These are phyloP conservation scores for Clathrospora elynae DNA, from an alignment of 2,329 filamentous ascomycete genomes.

Conservation along the genomic window DNA sequence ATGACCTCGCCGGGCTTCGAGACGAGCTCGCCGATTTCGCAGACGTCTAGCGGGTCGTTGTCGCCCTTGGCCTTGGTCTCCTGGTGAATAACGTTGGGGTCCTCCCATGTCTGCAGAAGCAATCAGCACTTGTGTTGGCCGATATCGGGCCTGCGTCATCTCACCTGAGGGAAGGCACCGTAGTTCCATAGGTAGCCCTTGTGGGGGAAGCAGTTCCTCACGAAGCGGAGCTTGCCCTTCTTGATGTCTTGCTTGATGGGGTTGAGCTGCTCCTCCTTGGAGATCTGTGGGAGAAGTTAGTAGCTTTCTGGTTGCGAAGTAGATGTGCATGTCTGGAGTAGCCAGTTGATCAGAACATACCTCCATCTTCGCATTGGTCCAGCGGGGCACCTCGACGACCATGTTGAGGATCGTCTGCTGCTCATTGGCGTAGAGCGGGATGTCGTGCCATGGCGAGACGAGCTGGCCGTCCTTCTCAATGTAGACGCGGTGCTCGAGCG, in stretches of 20 bases:
- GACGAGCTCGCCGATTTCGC: conserved; percentile 98
- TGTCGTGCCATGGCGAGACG: conserved; percentile 96
- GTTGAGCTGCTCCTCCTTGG: conserved; percentile 97
- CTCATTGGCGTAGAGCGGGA: conserved; percentile 95
- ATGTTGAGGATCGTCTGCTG: conserved; percentile 98
- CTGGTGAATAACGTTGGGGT: conserved; percentile 92
- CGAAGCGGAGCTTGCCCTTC: conserved; percentile 99
- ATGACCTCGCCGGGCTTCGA: conserved; percentile 96
- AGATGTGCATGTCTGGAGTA: not conserved
- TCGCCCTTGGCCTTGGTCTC: conserved; percentile 99
- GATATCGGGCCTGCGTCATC: conserved; percentile 43
- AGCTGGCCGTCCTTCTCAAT: conserved; percentile 96
- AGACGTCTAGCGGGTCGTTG: conserved; percentile 98
- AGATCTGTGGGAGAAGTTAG: conserved; percentile 69
- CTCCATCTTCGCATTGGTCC: conserved; percentile 99
- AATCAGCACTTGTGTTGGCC: conserved; percentile 35
- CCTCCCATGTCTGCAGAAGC: conserved; percentile 86
- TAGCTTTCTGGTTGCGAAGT: conserved; percentile 1
- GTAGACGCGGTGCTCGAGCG: conserved; percentile 95
- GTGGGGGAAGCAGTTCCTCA: conserved; percentile 99
- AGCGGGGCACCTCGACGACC: conserved; percentile 98
- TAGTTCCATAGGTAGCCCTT: conserved; percentile 99
- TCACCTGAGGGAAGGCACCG: conserved; percentile 96
- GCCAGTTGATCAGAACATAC: conserved; percentile 59
- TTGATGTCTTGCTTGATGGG: conserved; percentile 99